These are phyloP conservation scores for Blastocladiella britannica DNA, from an alignment of 192 early-diverging fungal genomes.

Conservation along the genomic window DNA sequence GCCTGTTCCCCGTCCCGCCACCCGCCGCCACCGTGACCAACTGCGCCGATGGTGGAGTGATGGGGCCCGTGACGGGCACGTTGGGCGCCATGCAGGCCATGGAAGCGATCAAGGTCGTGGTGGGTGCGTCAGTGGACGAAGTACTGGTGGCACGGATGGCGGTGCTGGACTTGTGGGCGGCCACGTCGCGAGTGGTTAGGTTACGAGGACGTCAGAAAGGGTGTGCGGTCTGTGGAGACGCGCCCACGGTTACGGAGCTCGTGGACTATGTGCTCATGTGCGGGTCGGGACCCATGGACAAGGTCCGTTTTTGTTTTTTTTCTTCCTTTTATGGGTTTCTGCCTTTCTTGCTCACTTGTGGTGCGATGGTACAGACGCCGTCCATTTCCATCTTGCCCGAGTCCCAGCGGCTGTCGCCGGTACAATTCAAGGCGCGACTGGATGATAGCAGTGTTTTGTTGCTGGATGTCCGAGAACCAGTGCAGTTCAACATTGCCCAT, in stretches of 20 bases:
- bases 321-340: constrained; percentile 2
- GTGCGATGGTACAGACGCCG: not conserved
- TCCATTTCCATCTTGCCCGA: constrained; percentile 6
- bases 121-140: not conserved
- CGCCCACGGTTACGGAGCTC: constrained; percentile 52
- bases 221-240: constrained; percentile 73
- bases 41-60: constrained; percentile 78
- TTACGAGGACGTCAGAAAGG: constrained; percentile 41
- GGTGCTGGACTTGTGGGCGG: constrained; percentile 53
- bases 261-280: constrained; percentile 91
- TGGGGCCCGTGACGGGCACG: constrained; percentile 80
- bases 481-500: constrained; percentile 64
- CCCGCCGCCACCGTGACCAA: constrained; percentile 69
- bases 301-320: constrained; percentile 18
- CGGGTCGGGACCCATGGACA: constrained; percentile 53
- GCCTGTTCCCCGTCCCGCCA: constrained; percentile 81
- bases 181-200: constrained; percentile 59
- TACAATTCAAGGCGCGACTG: constrained; percentile 4
- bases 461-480: constrained; percentile 71
- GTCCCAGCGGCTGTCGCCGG: constrained; percentile 5
- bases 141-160: constrained; percentile 28
- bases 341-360: not conserved
- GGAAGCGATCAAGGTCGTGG: constrained; percentile 67
- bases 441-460: constrained; percentile 32
- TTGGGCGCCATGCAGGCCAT: constrained; percentile 84